Base-by-base conservation (phyloP, 2,329 filamentous ascomycete species). In the Botryosphaeria agaves region DNA sequence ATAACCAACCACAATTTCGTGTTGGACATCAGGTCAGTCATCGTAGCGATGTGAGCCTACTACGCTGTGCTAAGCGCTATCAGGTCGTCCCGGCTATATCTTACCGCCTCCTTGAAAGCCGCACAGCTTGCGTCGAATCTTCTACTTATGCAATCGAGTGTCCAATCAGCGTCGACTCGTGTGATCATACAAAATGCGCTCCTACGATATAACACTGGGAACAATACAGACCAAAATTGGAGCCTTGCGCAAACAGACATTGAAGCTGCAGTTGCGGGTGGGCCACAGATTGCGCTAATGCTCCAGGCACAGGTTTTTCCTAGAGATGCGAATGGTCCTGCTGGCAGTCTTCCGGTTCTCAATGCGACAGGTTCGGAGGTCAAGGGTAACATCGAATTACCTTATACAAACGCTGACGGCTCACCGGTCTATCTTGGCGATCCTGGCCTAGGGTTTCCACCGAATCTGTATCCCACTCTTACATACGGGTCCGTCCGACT, bases 71-170 rank as follows among this genome's bases (percentile, higher is more conserved):
- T n/a, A n/a, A n/a, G n/a, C n/a, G n/a, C n/a, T n/a, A n/a, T n/a
- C 29, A 61, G 65, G 28, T 55, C 69, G 8, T 63, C 69, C 30
- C 69, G 75, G 30, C 69, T 94, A 28, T 61, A 73, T 16, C 63
- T 93, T 37, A 82, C 82, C 1, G 85, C 85, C 5, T 84, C 79
- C 3, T 72, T 93, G 47, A 93, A 93, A 52, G 77, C 84, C 14
- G 74, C 79, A 18, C 77, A 87, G 47, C 66, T 94, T 38, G 64
- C 77, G 5, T 76, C 81, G 31, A 79, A 83, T 47, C 67, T 94
- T 32, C 64, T 81, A 30, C 66, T 93, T 30, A 71, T 92, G 40
- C 71, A 84, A 55, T 78, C 78, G 18, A 76, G 73, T 35, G 78
- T 75, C 45, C 62, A 66, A 32, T 76, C 77, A 32, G 76, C 89